These are phyloP conservation scores for Aureobasidium pullulans DNA, from an alignment of 2,329 filamentous ascomycete genomes.

Conservation along the genomic window DNA sequence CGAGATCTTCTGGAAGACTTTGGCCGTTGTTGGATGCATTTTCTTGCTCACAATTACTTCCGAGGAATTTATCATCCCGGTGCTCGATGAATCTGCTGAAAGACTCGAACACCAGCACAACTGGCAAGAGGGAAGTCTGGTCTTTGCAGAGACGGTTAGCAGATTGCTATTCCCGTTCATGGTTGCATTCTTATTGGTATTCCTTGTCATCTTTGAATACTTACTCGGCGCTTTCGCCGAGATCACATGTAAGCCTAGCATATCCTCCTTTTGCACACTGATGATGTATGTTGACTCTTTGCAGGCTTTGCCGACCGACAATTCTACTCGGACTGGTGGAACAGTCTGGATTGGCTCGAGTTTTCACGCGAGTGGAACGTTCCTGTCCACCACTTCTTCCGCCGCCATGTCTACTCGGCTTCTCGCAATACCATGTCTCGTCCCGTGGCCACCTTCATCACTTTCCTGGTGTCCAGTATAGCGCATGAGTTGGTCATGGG, in stretches of 20 bases:
- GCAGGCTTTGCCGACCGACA: slow-evolving; percentile 77
- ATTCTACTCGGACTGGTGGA: slow-evolving; percentile 78
- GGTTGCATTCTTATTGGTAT: slow-evolving; percentile 89
- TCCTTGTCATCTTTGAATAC: slow-evolving; percentile 98
- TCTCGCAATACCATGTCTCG: slow-evolving; percentile 69
- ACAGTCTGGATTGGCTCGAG: slow-evolving; percentile 81
- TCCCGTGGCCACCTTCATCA: slow-evolving; percentile 73
- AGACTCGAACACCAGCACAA: slow-evolving; percentile 43
- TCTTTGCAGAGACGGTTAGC: slow-evolving; percentile 83
- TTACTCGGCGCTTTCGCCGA: slow-evolving; percentile 90
- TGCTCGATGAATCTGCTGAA: slow-evolving; percentile 65
- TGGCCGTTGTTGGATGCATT: slow-evolving; percentile 92
- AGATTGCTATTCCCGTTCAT: slow-evolving; percentile 95
- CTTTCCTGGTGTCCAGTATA: slow-evolving; percentile 81
- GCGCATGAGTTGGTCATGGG: slow-evolving; percentile 96
- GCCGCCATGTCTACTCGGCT: slow-evolving; percentile 86
- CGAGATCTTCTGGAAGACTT: slow-evolving; percentile 73
- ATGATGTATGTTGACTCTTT: slow-evolving; percentile 13
- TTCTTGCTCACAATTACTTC: slow-evolving; percentile 86
- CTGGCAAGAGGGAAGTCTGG: slow-evolving; percentile 61
- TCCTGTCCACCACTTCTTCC: slow-evolving; percentile 93
- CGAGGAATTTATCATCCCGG: slow-evolving; percentile 92
- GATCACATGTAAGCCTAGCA: slow-evolving; percentile 54
- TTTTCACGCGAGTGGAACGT: slow-evolving; percentile 91
- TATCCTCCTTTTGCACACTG: background rate